Evolutionary conservation across 2,329 filamentous ascomycete species (phyloP).

Genomic region (Colletotrichum sojae): DNA sequence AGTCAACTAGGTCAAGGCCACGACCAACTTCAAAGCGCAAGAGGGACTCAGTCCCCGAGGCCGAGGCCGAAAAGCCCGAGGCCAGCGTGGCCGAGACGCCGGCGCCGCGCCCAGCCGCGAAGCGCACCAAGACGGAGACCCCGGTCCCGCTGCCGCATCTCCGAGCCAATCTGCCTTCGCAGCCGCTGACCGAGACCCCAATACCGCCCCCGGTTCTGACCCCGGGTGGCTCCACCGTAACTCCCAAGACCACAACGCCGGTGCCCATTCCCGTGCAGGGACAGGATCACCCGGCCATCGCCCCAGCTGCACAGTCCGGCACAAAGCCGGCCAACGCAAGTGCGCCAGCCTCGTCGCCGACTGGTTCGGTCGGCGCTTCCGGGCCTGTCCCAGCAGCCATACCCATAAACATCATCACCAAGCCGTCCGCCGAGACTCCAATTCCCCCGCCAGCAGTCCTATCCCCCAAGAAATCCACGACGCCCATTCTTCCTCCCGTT

Average conservation of each 20-base stretch:
- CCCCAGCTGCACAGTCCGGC: conserved; percentile 2
- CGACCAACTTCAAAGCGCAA: conserved; percentile 60
- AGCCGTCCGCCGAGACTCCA: conserved; percentile 58
- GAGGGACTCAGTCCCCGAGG: conserved; percentile 54
- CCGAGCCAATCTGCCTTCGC: conserved; percentile 46
- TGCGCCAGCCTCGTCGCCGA: conserved; percentile 36
- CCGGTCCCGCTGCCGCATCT: conserved; percentile 65
- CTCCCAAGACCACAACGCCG: conserved; percentile 50
- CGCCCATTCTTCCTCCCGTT: conserved; percentile 54
- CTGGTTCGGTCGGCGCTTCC: conserved; percentile 24
- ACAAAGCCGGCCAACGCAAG: conserved; percentile 28
- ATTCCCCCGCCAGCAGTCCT: conserved; percentile 53
- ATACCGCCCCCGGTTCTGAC: conserved; percentile 50
- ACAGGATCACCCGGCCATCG: conserved; percentile 29
- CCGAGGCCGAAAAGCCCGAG: conserved; percentile 48
- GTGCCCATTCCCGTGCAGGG: conserved; percentile 47
- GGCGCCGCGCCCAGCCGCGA: conserved; percentile 56
- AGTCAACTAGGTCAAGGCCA: conserved; percentile 47
- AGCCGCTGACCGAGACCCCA: conserved; percentile 39
- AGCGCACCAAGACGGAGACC: conserved; percentile 71
- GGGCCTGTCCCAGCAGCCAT: conserved; percentile 47
- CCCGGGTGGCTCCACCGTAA: conserved; percentile 42
- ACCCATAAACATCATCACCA: conserved; percentile 53
- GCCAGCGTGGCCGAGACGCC: conserved; percentile 43
- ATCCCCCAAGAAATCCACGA: conserved; percentile 50